These are phyloP conservation scores for Cyclotella kingstonii DNA, from an alignment of 108 stramenopile genomes.

Conservation along the genomic window DNA sequence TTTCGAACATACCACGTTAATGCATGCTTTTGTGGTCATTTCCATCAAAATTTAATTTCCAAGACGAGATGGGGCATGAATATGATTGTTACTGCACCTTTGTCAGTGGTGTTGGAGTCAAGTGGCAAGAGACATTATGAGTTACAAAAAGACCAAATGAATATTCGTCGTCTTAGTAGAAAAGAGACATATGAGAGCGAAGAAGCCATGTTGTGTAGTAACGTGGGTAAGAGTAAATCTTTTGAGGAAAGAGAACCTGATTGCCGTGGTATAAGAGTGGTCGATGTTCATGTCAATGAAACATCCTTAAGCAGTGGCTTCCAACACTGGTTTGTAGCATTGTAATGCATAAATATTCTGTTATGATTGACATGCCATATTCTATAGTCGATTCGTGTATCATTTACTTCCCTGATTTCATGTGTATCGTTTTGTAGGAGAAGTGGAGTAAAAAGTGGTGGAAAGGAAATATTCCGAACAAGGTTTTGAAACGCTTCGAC, in stretches of 20 bases:
- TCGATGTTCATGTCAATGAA: constrained; percentile 9
- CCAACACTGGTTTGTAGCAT: constrained; percentile 23
- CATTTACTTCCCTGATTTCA: too few relatives aligned
- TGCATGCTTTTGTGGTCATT: constrained; percentile 67
- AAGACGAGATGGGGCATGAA: constrained; percentile 66
- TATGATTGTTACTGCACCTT: constrained; percentile 66
- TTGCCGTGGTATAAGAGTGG: constrained; percentile 22
- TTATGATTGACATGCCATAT: too few relatives aligned
- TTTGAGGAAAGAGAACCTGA: constrained; percentile 2
- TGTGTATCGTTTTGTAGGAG: too few relatives aligned
- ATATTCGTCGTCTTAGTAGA: constrained; percentile 4
- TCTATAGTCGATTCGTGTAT: too few relatives aligned
- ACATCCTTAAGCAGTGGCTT: constrained; percentile 6
- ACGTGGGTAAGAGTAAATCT: not conserved
- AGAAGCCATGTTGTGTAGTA: constrained; percentile 22
- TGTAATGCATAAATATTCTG: constrained; percentile 3
- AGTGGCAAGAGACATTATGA: constrained; percentile 8
- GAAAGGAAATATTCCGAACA: too few relatives aligned
- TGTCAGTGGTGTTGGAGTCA: constrained; percentile 42
- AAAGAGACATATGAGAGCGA: constrained; percentile 39
- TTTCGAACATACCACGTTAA: constrained; percentile 54
- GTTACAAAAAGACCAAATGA: not conserved
- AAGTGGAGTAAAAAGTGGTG: too few relatives aligned
- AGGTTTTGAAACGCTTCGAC: too few relatives aligned
- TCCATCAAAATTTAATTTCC: constrained; percentile 70